A percentile compares a stretch with the other conserved stretches of the same genome.
Evolutionary conservation across 2,329 filamentous ascomycete genomes (phyloP).

Genomic region (Reticulascus tulasneorum): DNA sequence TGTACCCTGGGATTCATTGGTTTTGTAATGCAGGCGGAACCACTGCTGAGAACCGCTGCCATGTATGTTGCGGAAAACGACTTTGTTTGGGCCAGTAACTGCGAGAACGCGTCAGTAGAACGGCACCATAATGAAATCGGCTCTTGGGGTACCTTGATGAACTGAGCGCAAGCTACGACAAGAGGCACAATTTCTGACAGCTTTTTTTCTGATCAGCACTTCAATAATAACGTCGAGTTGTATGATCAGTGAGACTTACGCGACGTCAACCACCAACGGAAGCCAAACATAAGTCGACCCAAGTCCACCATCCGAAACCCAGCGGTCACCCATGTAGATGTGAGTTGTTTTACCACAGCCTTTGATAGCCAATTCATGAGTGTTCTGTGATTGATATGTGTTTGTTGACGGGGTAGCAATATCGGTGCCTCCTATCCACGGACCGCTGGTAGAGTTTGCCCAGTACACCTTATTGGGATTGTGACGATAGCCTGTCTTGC

Average conservation of each 20-base stretch:
- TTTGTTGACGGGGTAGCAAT: conserved; percentile 30
- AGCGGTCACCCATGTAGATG: conserved; percentile 33
- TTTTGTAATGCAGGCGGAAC: neutral
- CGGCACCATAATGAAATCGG: neutral
- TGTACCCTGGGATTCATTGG: neutral
- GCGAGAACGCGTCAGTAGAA: neutral
- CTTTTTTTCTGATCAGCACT: too few species aligned
- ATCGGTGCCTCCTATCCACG: conserved; percentile 28
- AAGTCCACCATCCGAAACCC: conserved; percentile 29
- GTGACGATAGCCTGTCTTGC: conserved; percentile 30
- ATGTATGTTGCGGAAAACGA: neutral
- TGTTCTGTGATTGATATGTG: conserved; percentile 32
- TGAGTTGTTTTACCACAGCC: conserved; percentile 28
- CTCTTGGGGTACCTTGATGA: neutral
- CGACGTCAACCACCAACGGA: conserved; percentile 29
- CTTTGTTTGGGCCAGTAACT: neutral
- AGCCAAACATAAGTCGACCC: conserved; percentile 35
- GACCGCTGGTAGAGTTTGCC: conserved; percentile 24
- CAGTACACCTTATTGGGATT: conserved; percentile 34
- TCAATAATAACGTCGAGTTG: neutral
- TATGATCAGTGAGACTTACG: conserved; percentile 14
- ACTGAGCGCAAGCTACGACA: neutral
- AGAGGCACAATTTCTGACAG: neutral
- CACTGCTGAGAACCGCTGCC: neutral
- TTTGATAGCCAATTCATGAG: conserved; percentile 28